Conservation (phyloP, 1,139 yeast genomes). For the Zhuliangozyma blackwelliae region DNA sequence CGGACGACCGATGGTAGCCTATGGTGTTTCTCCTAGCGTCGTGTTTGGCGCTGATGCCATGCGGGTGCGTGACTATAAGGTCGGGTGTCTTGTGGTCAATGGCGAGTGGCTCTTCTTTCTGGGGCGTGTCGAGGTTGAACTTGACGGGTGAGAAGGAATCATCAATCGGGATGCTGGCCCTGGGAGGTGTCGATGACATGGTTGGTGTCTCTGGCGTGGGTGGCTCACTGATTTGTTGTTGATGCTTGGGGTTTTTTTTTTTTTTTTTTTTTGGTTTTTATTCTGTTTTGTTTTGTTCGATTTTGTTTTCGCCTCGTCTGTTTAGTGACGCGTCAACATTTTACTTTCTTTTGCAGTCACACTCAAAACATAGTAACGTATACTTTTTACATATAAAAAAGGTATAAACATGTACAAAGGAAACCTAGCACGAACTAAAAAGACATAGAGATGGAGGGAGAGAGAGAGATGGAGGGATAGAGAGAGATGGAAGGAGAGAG, state of each 20-base stretch:
- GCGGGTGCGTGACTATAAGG: constrained; percentile 35
- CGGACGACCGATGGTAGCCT: constrained; percentile 13
- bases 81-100: constrained; percentile 8
- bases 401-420: too few species aligned
- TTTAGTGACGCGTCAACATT: too few species aligned
- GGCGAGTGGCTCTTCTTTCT: constrained; percentile 2
- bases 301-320: too few species aligned
- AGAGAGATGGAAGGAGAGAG: too few species aligned
- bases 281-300: not conserved
- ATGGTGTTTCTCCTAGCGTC: constrained; percentile 26
- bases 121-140: constrained; percentile 2
- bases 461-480: too few species aligned
- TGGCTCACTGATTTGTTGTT: not conserved
- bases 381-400: too few species aligned
- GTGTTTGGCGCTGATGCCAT: constrained; percentile 42
- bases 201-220: not conserved
- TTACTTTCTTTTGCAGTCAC: too few species aligned
- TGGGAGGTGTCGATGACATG: not conserved
- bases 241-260: not conserved
- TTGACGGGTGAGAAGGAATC: constrained; percentile 11
- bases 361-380: too few species aligned
- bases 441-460: too few species aligned
- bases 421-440: too few species aligned
- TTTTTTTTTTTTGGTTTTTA: not conserved
- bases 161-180: constrained; percentile 1